Base-by-base conservation (phyloP, 2,329 filamentous ascomycete species). In the Geosmithia putterillii region DNA sequence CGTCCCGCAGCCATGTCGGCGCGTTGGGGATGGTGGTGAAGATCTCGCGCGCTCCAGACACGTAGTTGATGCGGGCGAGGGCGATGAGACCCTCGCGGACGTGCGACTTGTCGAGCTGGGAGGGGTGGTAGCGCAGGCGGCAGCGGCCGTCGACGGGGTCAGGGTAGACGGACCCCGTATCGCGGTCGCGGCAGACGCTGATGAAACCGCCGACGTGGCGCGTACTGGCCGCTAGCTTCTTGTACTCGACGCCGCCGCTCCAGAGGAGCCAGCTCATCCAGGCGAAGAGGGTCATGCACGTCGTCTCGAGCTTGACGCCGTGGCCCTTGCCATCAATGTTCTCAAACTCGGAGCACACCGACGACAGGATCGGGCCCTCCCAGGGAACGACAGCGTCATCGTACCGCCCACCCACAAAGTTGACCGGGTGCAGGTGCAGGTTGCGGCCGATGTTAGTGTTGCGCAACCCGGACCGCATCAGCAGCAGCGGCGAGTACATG, bases 41-140 rank as follows among this genome's bases (percentile, higher is more conserved):
- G 52, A 94, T 86, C 59, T 90, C 84, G 19, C 65, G 68, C 0
- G 86, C 87, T 8, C 86, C 85, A 28, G 75, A 69, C 19, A 84
- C 71, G 55, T 85, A 87, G 44, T 78, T 73, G 21, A 92, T 78
- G 54, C 84, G 83, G 14, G 80, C 79, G 1, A 80, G 64, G 1
- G 75, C 82, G 28, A 86, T 55, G 2, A 84, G 51, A 4, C 83
- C 85, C 55, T 83, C 74, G 19, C 86, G 57, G 18, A 81, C 72
- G 56, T 85, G 71, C 12, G 69, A 69, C 36, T 78, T 71, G 59
- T 94, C 87, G 51, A 80, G 79, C 8, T 66, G 62, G 14, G 79
- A 84, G 0, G 77, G 67, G 0, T 70, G 73, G 60, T 92, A 94
- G 17, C 14, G n/a, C 9, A 42, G n/a, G 14, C 32, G 41, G 32